phyloP scores from a whole-genome alignment of 768 basidiomycete genomes.

The Xerocomus potaroensis region DNA sequence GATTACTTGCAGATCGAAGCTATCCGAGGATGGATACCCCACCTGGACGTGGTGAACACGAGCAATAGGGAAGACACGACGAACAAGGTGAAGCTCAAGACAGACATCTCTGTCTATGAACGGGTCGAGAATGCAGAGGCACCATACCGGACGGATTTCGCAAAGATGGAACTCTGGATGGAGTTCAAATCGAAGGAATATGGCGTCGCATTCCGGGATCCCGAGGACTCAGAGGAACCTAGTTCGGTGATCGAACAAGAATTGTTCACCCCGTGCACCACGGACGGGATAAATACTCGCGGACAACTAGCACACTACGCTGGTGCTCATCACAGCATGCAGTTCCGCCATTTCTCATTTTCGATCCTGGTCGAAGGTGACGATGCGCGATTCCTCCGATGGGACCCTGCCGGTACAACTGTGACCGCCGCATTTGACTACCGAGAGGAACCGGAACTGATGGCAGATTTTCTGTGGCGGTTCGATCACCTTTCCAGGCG shows the following conservation, averaged over 20 bases:
- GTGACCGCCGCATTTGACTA: background rate
- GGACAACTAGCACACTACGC: background rate
- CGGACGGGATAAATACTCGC: background rate
- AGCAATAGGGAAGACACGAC: background rate
- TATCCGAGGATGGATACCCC: background rate
- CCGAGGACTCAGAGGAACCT: too few species aligned
- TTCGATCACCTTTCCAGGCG: background rate
- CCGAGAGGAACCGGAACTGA: background rate
- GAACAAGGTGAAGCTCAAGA: background rate
- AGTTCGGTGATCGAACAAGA: too few species aligned
- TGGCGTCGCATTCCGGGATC: background rate
- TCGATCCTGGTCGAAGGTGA: background rate
- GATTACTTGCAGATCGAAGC: background rate
- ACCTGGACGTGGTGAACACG: background rate
- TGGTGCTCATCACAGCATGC: background rate
- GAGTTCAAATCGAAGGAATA: background rate
- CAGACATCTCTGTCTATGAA: background rate
- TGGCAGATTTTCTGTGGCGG: slow-evolving; percentile 1
- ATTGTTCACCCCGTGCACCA: background rate
- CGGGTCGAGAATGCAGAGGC: background rate
- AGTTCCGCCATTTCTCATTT: background rate
- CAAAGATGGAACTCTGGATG: background rate
- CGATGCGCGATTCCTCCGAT: background rate
- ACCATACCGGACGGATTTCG: background rate
- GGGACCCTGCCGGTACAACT: background rate